Percentiles rank a stretch among this genome's conserved stretches.
These are phyloP conservation scores for Micromonas commoda DNA, from an alignment of 139 green algal genomes.

Conservation along the genomic window DNA sequence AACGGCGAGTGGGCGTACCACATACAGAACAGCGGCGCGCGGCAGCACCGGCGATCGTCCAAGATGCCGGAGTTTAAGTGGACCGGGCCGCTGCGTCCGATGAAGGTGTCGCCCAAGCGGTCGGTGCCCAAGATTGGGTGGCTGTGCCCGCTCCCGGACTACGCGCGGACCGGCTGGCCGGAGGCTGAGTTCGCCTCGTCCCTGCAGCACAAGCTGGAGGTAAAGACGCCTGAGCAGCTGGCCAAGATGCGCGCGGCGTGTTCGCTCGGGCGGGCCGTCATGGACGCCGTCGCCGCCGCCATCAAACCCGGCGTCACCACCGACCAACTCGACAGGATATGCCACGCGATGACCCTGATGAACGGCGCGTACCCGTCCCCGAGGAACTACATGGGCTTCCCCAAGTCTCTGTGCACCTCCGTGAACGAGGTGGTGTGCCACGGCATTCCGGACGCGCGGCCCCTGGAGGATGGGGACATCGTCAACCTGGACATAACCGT, in stretches of 20 bases:
- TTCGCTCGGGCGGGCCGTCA: slow-evolving; percentile 55
- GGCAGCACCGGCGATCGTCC: neutral
- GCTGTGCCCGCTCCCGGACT: slow-evolving; percentile 28
- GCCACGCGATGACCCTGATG: slow-evolving; percentile 73
- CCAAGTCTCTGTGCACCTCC: slow-evolving; percentile 92
- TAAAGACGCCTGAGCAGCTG: slow-evolving; percentile 52
- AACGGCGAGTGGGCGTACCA: slow-evolving; percentile 33
- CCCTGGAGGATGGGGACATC: slow-evolving; percentile 89
- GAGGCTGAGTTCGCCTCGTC: slow-evolving; percentile 59
- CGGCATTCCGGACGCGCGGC: slow-evolving; percentile 87
- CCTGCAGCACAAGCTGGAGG: slow-evolving; percentile 56
- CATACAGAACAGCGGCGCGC: neutral
- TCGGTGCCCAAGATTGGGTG: slow-evolving; percentile 3
- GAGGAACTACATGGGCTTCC: slow-evolving; percentile 90
- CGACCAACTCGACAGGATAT: slow-evolving; percentile 90
- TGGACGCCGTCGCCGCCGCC: slow-evolving; percentile 70
- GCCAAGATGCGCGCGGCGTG: slow-evolving; percentile 67
- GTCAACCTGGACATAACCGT: slow-evolving; percentile 94
- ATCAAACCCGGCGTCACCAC: slow-evolving; percentile 77
- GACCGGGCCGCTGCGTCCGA: slow-evolving; percentile 1
- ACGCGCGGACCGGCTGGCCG: slow-evolving; percentile 48
- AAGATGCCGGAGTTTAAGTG: slow-evolving; percentile 15
- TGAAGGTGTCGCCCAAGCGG: neutral
- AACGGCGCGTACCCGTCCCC: slow-evolving; percentile 79
- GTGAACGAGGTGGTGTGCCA: slow-evolving; percentile 99